Evolutionary conservation across 2,329 filamentous ascomycete genomes (phyloP).

Genomic region (Neoascochyta sp.): DNA sequence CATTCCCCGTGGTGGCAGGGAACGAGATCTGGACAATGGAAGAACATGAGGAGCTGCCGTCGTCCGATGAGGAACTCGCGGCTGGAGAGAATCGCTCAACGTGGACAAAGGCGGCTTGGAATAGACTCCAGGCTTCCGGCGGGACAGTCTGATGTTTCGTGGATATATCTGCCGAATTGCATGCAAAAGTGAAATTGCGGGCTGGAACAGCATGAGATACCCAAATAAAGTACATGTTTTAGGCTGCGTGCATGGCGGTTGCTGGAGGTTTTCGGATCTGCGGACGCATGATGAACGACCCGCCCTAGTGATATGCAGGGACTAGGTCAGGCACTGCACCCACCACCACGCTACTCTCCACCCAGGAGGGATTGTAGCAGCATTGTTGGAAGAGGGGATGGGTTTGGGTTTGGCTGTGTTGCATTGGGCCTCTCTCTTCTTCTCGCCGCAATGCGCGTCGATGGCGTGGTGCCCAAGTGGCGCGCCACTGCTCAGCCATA

Average conservation of each 20-base stretch:
- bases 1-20: slow-evolving; percentile 39
- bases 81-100: slow-evolving; percentile 7
- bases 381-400: too few relatives aligned
- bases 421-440: too few relatives aligned
- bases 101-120: slow-evolving; percentile 27
- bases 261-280: too few relatives aligned
- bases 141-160: slow-evolving; percentile 1
- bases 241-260: neutral
- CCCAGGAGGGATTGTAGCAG: too few relatives aligned
- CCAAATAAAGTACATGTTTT: slow-evolving; percentile 1
- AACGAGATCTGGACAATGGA: slow-evolving; percentile 42
- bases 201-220: slow-evolving; percentile 10
- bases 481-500: slow-evolving; percentile 14
- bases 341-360: slow-evolving; percentile 4
- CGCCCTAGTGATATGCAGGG: slow-evolving; percentile 24
- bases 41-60: slow-evolving; percentile 37
- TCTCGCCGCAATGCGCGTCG: too few relatives aligned
- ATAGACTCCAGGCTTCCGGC: slow-evolving; percentile 12
- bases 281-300: slow-evolving; percentile 2
- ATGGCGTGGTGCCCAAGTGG: slow-evolving; percentile 5
- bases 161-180: neutral
- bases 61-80: slow-evolving; percentile 26
- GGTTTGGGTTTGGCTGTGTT: too few relatives aligned
- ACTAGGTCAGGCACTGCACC: slow-evolving; percentile 5
- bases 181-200: slow-evolving; percentile 3